Evolutionary conservation across 202 grass and related monocot genomes (phyloP), one percentile per base, ranked within the genome.

Genomic region (Sporobolus alterniflorus): DNA sequence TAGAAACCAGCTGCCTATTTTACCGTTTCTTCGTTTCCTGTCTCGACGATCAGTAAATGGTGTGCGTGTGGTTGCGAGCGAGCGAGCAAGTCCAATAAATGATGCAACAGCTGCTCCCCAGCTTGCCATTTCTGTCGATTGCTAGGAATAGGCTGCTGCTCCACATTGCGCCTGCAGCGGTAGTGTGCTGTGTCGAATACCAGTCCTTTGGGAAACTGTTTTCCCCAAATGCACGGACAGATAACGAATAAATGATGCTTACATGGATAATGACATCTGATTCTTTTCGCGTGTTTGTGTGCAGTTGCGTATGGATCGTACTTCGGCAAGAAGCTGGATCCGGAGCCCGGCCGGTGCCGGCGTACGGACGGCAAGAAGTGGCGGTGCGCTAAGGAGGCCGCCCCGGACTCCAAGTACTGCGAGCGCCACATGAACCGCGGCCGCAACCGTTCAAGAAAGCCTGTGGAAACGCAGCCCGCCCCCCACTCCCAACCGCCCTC

Each of bases 341-440:
- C 77, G 54, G 95, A 97, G 76, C 95, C 95, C 0, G 95, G 92
- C 13, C 85, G 95, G 70, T 97, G 95, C 90, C 84, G 95, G 80
- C 93, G 95, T 41, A 97, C 95, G 70, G 95, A 97, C 69, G 95
- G 95, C 73, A 97, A 97, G 92, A 97, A 97, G 66, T 97, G 95
- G 95, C 89, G 95, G 85, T 97, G 95, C 86, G 82, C 95, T 17
- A 97, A 90, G 80, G 95, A 97, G 77, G 90, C 92, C 63, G 89
- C 82, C 52, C 83, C 84, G n/a, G 92, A 94, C 67, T 97, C 95
- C 59, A 97, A 97, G 88, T 97, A 97, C 75, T 97, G 95, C 40
- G 95, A 97, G 83, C 93, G 89, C 80, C 95, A 97, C 88, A 97
- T 97, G 95, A 92, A 97, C 83, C 83, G 95, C 85, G 95, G 95